A percentile compares a stretch with the other conserved stretches of the same genome.
Evolutionary conservation across 129 eudicot genomes (phyloP).

Genomic region (Escallonia herrerae): DNA sequence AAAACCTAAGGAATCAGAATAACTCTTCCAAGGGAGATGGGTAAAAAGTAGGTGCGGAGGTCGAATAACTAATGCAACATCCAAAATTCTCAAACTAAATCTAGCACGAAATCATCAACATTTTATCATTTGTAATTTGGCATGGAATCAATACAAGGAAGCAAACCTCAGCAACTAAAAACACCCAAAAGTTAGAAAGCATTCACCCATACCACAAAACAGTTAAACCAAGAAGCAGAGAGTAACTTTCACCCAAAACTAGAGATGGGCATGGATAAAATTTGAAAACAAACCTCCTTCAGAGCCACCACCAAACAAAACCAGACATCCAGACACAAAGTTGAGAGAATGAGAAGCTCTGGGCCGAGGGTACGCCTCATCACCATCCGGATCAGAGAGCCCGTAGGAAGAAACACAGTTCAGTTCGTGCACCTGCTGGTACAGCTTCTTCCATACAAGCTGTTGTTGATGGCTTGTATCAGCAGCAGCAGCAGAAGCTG

Average conservation of each 20-base stretch:
- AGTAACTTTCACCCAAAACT: neutral
- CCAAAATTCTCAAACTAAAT: too few relatives aligned
- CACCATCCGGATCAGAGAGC: conserved; percentile 15
- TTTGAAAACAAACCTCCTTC: conserved; percentile 61
- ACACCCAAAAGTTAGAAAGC: neutral
- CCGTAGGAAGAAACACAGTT: conserved; percentile 53
- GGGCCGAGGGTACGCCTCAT: conserved; percentile 25
- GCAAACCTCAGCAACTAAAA: too few relatives aligned
- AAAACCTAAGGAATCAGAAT: too few relatives aligned
- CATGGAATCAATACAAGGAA: neutral
- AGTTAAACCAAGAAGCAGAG: neutral
- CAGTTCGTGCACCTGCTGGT: conserved; percentile 47
- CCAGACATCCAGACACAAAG: conserved; percentile 53
- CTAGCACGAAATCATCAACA: too few relatives aligned
- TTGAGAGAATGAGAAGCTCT: conserved; percentile 96
- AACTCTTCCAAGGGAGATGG: too few relatives aligned
- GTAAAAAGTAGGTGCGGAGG: too few relatives aligned
- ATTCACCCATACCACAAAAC: neutral
- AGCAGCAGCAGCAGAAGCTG: neutral
- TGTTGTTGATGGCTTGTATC: neutral
- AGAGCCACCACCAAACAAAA: conserved; percentile 92
- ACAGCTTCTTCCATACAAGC: conserved; percentile 44
- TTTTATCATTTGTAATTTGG: neutral
- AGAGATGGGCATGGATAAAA: neutral
- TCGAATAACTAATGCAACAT: too few relatives aligned